Evolutionary conservation across 106 monocot genomes (phyloP), one percentile per base, ranked within the genome.

Genomic region (Allium fistulosum): DNA sequence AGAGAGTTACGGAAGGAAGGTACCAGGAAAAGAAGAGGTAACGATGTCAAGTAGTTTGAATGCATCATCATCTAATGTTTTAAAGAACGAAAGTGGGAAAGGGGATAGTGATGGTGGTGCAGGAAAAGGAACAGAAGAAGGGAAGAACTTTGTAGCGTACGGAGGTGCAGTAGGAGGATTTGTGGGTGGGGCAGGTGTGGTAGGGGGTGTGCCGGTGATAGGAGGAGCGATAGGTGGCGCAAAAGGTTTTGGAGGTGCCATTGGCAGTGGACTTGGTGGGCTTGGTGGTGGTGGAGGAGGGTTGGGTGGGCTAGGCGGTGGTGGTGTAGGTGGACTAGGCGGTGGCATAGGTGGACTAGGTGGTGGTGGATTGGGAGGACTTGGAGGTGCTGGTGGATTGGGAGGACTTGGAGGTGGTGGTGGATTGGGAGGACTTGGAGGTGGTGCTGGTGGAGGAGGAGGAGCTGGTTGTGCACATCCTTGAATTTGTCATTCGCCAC

Each of bases 141-240:
- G 52, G 22, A 52, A 66, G 66, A 66, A 66, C 51, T 66, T 66
- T 14, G 14, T 66, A 12, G 66, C 51, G 13, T 52, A 52, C 26
- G 66, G 51, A 11, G 51, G 66, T n/a, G 66, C 51, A 6, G 66
- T 65, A 16, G 65, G 65, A 4, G 65, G 65, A 9, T 65, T 65
- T 13, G 66, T 66, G 7, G 66, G 66, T 52, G 66, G 66, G 10
- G 51, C 51, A 6, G 66, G 51, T 2, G 66, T 52, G 4, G 66
- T 66, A 8, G 52, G 66, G 0, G 50, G 66, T 11, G 50, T 66
- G 2, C 52, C 66, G 51, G 51, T 52, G 66, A 49, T 66, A 4
- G 66, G 66, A 11, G 66, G 66, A 11, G 66, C 22, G 3, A 66
- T 66, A 10, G 66, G 66, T 9, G 52, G 66, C 5, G 66, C 51